A percentile compares a stretch with the other conserved stretches of the same genome.
These are phyloP conservation scores for Cyberlindnera mrakii DNA, from an alignment of 805 yeast species.

Conservation along the genomic window DNA sequence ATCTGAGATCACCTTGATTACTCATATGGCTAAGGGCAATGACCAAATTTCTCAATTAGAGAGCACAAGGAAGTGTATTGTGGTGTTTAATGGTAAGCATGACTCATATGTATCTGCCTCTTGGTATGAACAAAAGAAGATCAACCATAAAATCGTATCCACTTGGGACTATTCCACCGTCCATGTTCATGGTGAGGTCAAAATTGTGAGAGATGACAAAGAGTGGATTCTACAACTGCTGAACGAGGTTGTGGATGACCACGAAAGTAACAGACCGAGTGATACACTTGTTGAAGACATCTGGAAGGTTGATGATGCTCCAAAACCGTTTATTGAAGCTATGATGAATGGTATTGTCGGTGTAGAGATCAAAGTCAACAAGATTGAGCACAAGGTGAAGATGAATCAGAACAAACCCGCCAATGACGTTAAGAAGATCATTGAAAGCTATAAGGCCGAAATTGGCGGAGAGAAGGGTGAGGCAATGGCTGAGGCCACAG, in stretches of 20 bases:
- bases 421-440: conserved; percentile 46
- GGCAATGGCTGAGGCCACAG: conserved; percentile 8
- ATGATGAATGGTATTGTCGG: conserved; percentile 50
- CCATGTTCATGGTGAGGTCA: conserved; percentile 49
- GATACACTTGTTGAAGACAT: conserved; percentile 21
- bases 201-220: conserved; percentile 36
- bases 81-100: conserved; percentile 42
- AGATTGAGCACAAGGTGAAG: conserved; percentile 49
- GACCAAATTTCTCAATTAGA: conserved; percentile 41
- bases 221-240: conserved; percentile 42
- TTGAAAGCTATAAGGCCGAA: conserved; percentile 39
- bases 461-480: conserved; percentile 24
- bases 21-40: conserved; percentile 50
- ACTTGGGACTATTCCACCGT: conserved; percentile 62
- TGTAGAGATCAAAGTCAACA: conserved; percentile 42
- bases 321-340: conserved; percentile 37
- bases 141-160: conserved; percentile 59
- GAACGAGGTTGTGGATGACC: conserved; percentile 37
- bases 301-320: conserved; percentile 58
- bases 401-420: conserved; percentile 44
- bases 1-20: conserved; percentile 37
- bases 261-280: conserved; percentile 37
- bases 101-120: conserved; percentile 52
- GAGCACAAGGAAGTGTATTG: conserved; percentile 31
- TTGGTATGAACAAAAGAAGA: conserved; percentile 51